Evolutionary conservation across 441 rosid species (phyloP), one percentile per base, ranked within the genome.

Genomic region (Gossypium davidsonii): DNA sequence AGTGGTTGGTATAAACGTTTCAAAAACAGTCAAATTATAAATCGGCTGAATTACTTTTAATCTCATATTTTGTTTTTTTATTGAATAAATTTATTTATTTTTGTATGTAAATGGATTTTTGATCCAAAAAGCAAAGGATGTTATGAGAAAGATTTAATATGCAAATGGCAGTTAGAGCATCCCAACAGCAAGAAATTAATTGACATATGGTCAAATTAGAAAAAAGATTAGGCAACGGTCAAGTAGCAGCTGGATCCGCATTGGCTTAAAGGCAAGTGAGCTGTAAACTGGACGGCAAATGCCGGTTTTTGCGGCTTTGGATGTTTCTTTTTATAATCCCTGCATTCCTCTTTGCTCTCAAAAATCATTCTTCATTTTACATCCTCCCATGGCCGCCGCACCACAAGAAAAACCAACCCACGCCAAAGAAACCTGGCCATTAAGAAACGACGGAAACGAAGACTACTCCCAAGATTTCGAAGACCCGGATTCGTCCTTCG

Each of bases 381-480:
- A 11, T 18, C 10, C 25, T 52, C 1, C 62, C 62, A 70, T 70
- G 73, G 59, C 63, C 28, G 61, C 65, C 34, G n/a, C 55, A 6
- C 62, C 65, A 21, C 52, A 70, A 34, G 51, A 70, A 17, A 69
- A 51, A 9, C 15, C 11, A 31, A 6, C 26, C 1, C 49, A 39
- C 0, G 7, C 39, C 4, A 56, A 26, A 0, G 67, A 48, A 57
- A 76, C 64, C 7, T 3, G 70, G 74, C 72, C 79, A 9, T 60
- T 74, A 20, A 57, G 17, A 34, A 71, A 28, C 0, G 69, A 79
- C 0, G 67, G 49, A 25, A 60, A 39, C 1, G 67, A 78, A 0
- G 67, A 55, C 8, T 18, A 23, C 17, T 1, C 23, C 6, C 88
- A 85, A 34, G 87, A 80, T 61, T 67, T 61, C 17, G 83, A 79